A percentile compares a stretch with the other conserved stretches of the same genome.
These are phyloP conservation scores for Aspergillus pseudoterreus DNA, from an alignment of 2,329 filamentous ascomycete genomes.

Conservation along the genomic window DNA sequence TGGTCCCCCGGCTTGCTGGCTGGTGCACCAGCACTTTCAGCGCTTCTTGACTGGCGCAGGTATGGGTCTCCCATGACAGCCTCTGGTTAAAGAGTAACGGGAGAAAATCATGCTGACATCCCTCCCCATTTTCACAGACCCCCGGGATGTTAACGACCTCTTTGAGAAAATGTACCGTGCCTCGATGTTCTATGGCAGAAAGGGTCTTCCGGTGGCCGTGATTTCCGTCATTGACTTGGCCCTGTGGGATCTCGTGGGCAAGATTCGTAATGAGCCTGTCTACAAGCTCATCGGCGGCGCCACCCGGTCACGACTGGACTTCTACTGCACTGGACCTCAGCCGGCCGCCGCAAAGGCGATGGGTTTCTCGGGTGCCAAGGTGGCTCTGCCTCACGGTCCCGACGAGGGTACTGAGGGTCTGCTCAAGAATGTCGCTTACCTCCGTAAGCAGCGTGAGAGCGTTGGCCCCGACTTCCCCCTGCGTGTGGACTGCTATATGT, in stretches of 20 bases:
- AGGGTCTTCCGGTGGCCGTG: conserved; percentile 82
- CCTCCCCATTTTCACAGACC: conserved; percentile 53
- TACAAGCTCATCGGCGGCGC: conserved; percentile 92
- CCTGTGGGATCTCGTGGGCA: conserved; percentile 87
- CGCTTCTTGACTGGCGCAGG: conserved; percentile 80
- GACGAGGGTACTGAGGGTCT: conserved; percentile 80
- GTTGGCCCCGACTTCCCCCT: conserved; percentile 88
- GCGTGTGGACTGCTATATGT: conserved; percentile 98
- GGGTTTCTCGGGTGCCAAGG: conserved; percentile 89
- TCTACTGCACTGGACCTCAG: conserved; percentile 92
- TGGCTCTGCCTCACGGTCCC: conserved; percentile 83
- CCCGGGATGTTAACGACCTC: conserved; percentile 82
- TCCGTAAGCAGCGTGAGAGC: conserved; percentile 76
- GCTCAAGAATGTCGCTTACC: conserved; percentile 84
- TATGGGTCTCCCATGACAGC: conserved; percentile 25
- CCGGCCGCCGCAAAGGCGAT: conserved; percentile 74
- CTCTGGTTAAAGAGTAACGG: not conserved
- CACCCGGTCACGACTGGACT: conserved; percentile 77
- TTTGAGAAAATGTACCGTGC: conserved; percentile 97
- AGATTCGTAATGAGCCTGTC: conserved; percentile 86
- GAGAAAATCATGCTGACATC: not conserved
- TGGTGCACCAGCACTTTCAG: conserved; percentile 89
- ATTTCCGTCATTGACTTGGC: conserved; percentile 94
- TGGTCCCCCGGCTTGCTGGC: conserved; percentile 89
- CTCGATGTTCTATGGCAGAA: conserved; percentile 95